phyloP scores from a whole-genome alignment of 305 asterid species.

The Coffea humblotiana region DNA sequence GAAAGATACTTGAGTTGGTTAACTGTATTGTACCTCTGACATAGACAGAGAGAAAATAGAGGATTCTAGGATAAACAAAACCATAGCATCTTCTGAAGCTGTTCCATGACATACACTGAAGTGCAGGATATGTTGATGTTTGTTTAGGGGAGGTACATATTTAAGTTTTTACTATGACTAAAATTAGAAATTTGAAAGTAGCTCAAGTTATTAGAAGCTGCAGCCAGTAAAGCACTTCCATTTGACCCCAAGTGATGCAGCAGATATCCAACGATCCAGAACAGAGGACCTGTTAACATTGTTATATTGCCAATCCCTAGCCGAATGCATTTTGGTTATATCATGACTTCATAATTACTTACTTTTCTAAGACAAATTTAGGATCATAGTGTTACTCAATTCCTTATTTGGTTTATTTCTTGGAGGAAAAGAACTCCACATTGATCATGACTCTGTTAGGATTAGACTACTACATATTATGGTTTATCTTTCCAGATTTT shows the following conservation, averaged over 20 bases:
- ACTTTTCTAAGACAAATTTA: not conserved
- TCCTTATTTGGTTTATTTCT: not conserved
- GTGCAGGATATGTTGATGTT: too few species aligned
- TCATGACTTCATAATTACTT: not conserved
- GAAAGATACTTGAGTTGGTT: not conserved
- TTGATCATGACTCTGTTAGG: not conserved
- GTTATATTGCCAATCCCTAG: not conserved
- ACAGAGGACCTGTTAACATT: not conserved
- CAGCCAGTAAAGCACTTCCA: slow-evolving; percentile 1
- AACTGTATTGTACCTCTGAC: not conserved
- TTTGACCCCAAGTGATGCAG: not conserved
- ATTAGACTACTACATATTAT: not conserved
- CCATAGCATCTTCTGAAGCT: not conserved
- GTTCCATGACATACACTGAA: not conserved
- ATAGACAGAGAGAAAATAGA: too few species aligned
- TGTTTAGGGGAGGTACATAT: not conserved
- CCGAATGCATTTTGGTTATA: not conserved
- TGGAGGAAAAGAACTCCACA: not conserved
- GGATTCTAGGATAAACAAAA: not conserved
- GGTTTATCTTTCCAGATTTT: not conserved
- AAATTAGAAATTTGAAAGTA: not conserved
- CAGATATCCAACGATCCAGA: not conserved
- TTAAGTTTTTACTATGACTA: not conserved
- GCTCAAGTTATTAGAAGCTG: not conserved
- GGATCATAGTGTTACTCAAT: not conserved